These are phyloP conservation scores for Medicago ruthenica DNA, from an alignment of 306 rosid species.

Conservation along the genomic window DNA sequence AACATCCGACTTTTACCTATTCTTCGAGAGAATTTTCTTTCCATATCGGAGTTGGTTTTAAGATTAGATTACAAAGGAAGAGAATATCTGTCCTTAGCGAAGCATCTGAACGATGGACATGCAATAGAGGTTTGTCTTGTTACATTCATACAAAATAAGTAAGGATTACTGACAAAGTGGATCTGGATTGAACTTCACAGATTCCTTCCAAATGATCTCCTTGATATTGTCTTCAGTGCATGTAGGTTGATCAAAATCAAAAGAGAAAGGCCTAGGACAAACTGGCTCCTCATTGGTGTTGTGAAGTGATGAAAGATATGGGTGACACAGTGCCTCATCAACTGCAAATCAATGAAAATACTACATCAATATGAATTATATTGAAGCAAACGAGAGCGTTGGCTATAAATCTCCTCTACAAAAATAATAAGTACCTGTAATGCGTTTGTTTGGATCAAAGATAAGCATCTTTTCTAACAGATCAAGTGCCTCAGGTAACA, in stretches of 20 bases:
- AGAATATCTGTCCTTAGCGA: constrained; percentile 45
- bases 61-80: constrained; percentile 50
- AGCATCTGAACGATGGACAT: constrained; percentile 46
- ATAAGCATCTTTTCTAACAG: constrained; percentile 96
- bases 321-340: constrained; percentile 93
- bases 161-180: constrained; percentile 61
- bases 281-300: constrained; percentile 82
- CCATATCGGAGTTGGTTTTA: constrained; percentile 36
- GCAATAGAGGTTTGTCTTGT: constrained; percentile 26
- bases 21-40: constrained; percentile 41
- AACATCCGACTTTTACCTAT: constrained; percentile 32
- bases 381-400: not conserved
- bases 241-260: constrained; percentile 90
- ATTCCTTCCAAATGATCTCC: constrained; percentile 94
- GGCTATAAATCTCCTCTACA: constrained; percentile 7
- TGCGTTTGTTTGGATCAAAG: constrained; percentile 92
- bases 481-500: constrained; percentile 83
- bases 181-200: constrained; percentile 92
- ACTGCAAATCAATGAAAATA: constrained; percentile 56
- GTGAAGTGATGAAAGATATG: constrained; percentile 84
- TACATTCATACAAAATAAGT: constrained; percentile 49
- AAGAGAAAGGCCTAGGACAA: constrained; percentile 80
- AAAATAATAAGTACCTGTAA: constrained; percentile 63
- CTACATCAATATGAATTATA: constrained; percentile 15
- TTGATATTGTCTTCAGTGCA: constrained; percentile 94